Conservation (phyloP, 306 rosid species). For the Trifolium subterraneum region DNA sequence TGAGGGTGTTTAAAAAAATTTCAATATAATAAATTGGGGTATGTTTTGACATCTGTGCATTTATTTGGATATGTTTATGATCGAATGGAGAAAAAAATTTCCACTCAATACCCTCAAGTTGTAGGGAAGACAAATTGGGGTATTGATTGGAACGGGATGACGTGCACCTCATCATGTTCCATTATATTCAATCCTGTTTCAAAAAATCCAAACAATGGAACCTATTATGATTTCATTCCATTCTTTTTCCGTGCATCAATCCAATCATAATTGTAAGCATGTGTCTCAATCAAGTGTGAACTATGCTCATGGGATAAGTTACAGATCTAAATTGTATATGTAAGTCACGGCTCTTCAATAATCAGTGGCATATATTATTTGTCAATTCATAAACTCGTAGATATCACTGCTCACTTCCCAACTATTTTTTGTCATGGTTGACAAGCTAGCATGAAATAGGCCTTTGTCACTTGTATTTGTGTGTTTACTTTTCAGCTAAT, state of each 20-base stretch:
- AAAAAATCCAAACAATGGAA: constrained; percentile 2
- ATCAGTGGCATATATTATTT: constrained; percentile 4
- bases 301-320: constrained; percentile 3
- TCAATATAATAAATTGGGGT: too few species aligned
- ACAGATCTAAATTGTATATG: constrained; percentile 6
- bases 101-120: constrained; percentile 2
- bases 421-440: constrained; percentile 30
- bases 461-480: constrained; percentile 5
- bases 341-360: constrained; percentile 18
- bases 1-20: background rate
- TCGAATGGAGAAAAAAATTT: background rate
- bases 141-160: background rate
- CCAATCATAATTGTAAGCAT: background rate
- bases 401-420: constrained; percentile 9
- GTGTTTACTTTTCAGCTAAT: constrained; percentile 33
- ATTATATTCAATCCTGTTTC: constrained; percentile 10
- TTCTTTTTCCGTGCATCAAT: constrained; percentile 12
- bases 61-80: constrained; percentile 4
- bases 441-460: constrained; percentile 20
- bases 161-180: background rate
- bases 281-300: constrained; percentile 22
- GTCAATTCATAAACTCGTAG: constrained; percentile 12
- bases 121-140: background rate
- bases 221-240: constrained; percentile 3
- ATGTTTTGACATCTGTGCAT: too few species aligned